A percentile compares a stretch with the other conserved stretches of the same genome.
These are phyloP conservation scores for Xylaria intraflava DNA, from an alignment of 495 filamentous ascomycete species.

Conservation along the genomic window DNA sequence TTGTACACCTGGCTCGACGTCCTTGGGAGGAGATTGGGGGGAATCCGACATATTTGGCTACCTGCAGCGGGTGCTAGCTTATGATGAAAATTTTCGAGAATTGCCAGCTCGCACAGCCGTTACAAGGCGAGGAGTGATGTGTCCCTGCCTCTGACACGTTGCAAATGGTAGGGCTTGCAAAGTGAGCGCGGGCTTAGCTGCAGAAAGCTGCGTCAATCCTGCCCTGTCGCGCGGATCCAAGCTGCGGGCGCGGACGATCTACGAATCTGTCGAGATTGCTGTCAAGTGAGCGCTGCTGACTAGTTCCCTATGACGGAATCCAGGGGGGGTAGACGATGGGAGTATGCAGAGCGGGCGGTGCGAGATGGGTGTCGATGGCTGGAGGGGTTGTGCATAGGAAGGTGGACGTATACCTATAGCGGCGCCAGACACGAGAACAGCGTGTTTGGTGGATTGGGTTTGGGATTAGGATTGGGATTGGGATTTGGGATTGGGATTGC, in stretches of 20 bases:
- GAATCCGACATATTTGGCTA: conserved; percentile 88
- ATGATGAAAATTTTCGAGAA: conserved; percentile 50
- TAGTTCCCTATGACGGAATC: conserved; percentile 41
- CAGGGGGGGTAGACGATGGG: conserved; percentile 28
- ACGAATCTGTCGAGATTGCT: conserved; percentile 30
- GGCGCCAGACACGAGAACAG: conserved; percentile 4
- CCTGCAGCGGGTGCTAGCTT: conserved; percentile 57
- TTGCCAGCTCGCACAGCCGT: conserved; percentile 48
- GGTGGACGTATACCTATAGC: conserved; percentile 11
- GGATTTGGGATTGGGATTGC: conserved; percentile 4
- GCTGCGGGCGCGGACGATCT: conserved; percentile 31
- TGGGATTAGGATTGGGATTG: background rate
- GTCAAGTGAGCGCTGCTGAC: conserved; percentile 34
- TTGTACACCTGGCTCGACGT: conserved; percentile 86
- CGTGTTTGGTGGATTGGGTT: conserved; percentile 1
- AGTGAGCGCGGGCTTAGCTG: conserved; percentile 41
- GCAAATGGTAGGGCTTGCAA: conserved; percentile 47
- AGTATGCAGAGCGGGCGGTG: conserved; percentile 21
- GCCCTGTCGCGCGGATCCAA: conserved; percentile 34
- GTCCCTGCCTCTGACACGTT: conserved; percentile 49
- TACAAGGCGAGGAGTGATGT: conserved; percentile 43
- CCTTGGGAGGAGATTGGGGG: conserved; percentile 89
- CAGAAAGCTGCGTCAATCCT: conserved; percentile 42
- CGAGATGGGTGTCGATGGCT: background rate
- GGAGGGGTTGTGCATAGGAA: conserved; percentile 2